These are phyloP conservation scores for Brettanomyces naardenensis DNA, from an alignment of 805 yeast genomes.

Conservation along the genomic window DNA sequence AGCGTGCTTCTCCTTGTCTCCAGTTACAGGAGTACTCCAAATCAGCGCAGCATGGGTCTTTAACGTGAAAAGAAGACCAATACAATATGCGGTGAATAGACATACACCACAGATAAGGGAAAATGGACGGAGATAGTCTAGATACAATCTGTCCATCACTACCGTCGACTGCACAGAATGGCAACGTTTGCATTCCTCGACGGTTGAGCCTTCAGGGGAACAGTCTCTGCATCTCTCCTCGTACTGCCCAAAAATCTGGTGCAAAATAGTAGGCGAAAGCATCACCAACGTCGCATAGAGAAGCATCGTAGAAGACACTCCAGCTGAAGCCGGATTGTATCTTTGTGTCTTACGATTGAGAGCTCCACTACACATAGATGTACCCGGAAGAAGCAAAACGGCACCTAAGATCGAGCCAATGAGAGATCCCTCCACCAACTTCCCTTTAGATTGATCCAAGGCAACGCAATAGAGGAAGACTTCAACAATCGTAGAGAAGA, in stretches of 20 bases:
- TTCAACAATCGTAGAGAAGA: constrained; percentile 93
- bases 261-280: constrained; percentile 86
- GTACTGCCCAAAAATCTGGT: constrained; percentile 84
- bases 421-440: constrained; percentile 90
- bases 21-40: constrained; percentile 67
- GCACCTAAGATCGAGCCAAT: constrained; percentile 93
- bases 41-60: constrained; percentile 95
- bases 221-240: constrained; percentile 67
- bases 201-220: constrained; percentile 12
- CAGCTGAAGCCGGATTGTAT: constrained; percentile 93
- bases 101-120: constrained; percentile 72
- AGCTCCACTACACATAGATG: constrained; percentile 98
- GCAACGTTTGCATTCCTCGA: constrained; percentile 54
- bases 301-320: constrained; percentile 94
- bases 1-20: constrained; percentile 28
- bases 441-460: constrained; percentile 73
- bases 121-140: constrained; percentile 69
- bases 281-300: constrained; percentile 84
- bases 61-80: constrained; percentile 88
- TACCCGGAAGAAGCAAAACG: constrained; percentile 82
- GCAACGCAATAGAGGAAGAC: constrained; percentile 91
- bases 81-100: constrained; percentile 73
- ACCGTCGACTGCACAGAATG: constrained; percentile 73
- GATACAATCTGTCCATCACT: constrained; percentile 59
- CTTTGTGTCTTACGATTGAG: constrained; percentile 85